Conservation (phyloP, 306 rosid species). For the Arachis hypogaea region DNA sequence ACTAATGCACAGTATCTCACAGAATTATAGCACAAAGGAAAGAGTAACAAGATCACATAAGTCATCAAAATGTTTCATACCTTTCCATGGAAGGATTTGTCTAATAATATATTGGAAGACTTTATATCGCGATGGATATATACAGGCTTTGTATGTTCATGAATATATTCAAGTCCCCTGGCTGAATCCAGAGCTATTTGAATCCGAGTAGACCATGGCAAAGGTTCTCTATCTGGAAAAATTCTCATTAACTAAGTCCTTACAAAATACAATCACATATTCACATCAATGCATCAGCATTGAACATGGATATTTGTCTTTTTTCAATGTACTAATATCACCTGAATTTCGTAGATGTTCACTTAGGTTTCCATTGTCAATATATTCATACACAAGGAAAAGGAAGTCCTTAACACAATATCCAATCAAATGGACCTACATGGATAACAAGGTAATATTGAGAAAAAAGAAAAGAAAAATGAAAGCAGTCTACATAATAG, state of each 20-base stretch:
- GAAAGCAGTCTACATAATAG: not conserved
- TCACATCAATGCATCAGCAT: conserved; percentile 21
- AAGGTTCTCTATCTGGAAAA: conserved; percentile 60
- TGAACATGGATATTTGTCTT: not conserved
- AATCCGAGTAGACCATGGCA: conserved; percentile 81
- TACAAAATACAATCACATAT: not conserved
- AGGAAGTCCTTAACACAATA: conserved; percentile 79
- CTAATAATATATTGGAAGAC: conserved; percentile 83
- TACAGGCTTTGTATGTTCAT: conserved; percentile 84
- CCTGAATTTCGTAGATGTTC: conserved; percentile 82
- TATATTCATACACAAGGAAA: conserved; percentile 86
- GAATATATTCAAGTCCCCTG: conserved; percentile 91
- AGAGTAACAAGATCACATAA: not conserved
- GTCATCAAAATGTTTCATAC: conserved; percentile 42
- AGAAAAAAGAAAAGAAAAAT: conserved; percentile 52
- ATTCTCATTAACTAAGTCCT: conserved; percentile 13
- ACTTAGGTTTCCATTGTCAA: conserved; percentile 84
- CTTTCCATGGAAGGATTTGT: conserved; percentile 76
- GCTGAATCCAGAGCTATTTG: conserved; percentile 96
- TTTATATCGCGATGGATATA: conserved; percentile 94
- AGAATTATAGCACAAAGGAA: not conserved
- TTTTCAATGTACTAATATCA: conserved; percentile 80
- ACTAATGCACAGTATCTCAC: conserved; percentile 9
- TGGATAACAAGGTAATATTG: conserved; percentile 27
- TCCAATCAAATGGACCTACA: conserved; percentile 94